Evolutionary conservation across 441 rosid species (phyloP).

Genomic region (Syzygium syzygioides): DNA sequence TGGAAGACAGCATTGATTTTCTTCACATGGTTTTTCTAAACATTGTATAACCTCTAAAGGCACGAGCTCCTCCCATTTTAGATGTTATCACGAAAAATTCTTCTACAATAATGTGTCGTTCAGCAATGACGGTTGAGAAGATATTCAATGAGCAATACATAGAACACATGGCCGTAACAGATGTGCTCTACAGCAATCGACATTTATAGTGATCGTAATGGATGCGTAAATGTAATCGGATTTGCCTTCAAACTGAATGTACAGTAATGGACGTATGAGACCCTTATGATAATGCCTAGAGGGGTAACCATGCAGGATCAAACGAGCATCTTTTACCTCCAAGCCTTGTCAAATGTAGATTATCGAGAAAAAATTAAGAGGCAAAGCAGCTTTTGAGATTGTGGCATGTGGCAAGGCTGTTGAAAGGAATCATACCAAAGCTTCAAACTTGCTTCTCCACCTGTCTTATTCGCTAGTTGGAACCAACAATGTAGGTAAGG

Average conservation of each 20-base stretch:
- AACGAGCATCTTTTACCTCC: not conserved
- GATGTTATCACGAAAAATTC: not conserved
- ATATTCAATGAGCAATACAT: accelerated
- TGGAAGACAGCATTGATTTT: not conserved
- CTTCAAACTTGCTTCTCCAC: not conserved
- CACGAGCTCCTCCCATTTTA: not conserved
- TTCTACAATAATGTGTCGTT: no score
- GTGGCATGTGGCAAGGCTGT: not conserved
- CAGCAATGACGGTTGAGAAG: not conserved
- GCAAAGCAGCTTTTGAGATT: not conserved
- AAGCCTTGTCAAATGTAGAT: not conserved
- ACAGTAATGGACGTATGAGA: accelerated
- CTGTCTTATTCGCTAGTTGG: not conserved
- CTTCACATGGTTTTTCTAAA: not conserved
- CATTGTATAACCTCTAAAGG: not conserved
- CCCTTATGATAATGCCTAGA: not conserved
- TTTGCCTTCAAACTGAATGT: accelerated
- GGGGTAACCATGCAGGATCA: not conserved
- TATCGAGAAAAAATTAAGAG: not conserved
- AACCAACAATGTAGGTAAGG: not conserved
- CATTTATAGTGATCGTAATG: not conserved
- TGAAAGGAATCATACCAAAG: not conserved
- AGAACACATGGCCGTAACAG: not conserved
- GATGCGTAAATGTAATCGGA: not conserved
- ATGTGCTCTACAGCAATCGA: not conserved